phyloP scores from a whole-genome alignment of 2,329 filamentous ascomycete genomes.

The Cercospora brassicicola region DNA sequence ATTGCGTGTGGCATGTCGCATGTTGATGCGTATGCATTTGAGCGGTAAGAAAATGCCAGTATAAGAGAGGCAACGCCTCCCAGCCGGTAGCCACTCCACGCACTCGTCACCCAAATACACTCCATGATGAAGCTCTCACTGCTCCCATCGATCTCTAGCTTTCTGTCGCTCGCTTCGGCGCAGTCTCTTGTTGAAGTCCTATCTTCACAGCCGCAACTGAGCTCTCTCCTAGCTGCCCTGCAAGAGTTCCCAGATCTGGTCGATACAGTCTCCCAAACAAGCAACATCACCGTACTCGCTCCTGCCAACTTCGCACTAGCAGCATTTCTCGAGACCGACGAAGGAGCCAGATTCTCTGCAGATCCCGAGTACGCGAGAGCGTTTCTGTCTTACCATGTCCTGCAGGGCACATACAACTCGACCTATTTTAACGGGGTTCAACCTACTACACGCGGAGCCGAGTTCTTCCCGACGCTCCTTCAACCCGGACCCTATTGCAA shows the following conservation, averaged over 20 bases:
- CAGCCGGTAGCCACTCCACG: neutral
- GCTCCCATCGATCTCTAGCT: neutral
- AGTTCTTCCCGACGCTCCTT: constrained; percentile 15
- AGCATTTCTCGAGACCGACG: constrained; percentile 2
- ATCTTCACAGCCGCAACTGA: constrained; percentile 18
- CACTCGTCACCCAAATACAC: neutral
- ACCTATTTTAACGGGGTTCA: constrained; percentile 24
- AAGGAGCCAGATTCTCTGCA: constrained; percentile 41
- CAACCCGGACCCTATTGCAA: constrained; percentile 25
- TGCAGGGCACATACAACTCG: constrained; percentile 12
- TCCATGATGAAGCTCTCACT: neutral
- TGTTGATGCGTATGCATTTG: neutral
- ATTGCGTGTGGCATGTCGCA: neutral
- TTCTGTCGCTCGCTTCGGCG: constrained; percentile 9
- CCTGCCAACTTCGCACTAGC: constrained; percentile 60
- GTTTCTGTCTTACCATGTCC: constrained; percentile 19
- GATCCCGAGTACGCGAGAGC: constrained; percentile 11
- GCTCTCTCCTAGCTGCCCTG: constrained; percentile 23
- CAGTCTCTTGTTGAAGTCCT: constrained; percentile 19
- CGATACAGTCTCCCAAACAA: constrained; percentile 18
- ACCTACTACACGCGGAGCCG: constrained; percentile 3
- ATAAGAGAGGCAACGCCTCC: neutral
- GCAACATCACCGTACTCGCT: constrained; percentile 62
- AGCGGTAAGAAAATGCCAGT: neutral
- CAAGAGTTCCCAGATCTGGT: constrained; percentile 23